phyloP scores from a whole-genome alignment of 2,329 filamentous ascomycete genomes.

The Aureobasidium sp. region DNA sequence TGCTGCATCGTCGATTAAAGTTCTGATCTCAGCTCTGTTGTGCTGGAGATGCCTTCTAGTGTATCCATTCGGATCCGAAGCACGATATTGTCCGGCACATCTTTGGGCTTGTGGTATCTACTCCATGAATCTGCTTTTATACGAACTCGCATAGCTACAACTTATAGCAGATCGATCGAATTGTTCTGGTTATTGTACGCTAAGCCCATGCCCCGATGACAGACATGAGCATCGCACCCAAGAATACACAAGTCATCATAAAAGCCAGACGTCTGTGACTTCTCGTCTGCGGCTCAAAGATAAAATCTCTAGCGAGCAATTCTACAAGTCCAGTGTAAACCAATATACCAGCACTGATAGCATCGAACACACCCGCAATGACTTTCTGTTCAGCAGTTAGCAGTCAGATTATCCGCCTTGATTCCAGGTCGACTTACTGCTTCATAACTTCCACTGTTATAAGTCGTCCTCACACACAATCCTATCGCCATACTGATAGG shows the following conservation, averaged over 20 bases:
- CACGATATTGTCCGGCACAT: conserved; percentile 38
- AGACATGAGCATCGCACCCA: conserved; percentile 79
- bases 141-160: no score
- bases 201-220: conserved; percentile 87
- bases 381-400: not conserved
- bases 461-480: conserved; percentile 74
- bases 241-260: conserved; percentile 90
- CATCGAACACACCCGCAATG: conserved; percentile 89
- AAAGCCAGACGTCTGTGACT: conserved; percentile 90
- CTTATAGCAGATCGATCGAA: not conserved
- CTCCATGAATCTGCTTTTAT: conserved; percentile 40
- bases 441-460: conserved; percentile 43
- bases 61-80: conserved; percentile 33
- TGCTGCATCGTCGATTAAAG: conserved; percentile 45
- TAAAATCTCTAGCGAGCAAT: conserved; percentile 53
- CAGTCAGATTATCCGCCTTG: not conserved
- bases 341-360: conserved; percentile 69
- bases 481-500: conserved; percentile 89
- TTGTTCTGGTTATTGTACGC: not conserved
- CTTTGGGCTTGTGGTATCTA: conserved; percentile 47
- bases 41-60: conserved; percentile 36
- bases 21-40: conserved; percentile 42
- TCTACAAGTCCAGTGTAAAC: conserved; percentile 53
- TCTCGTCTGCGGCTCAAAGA: conserved; percentile 82
- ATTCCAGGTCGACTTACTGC: conserved; percentile 54